These are phyloP conservation scores for Aspergillus novofumigatus DNA, from an alignment of 2,329 filamentous ascomycete species.

Conservation along the genomic window DNA sequence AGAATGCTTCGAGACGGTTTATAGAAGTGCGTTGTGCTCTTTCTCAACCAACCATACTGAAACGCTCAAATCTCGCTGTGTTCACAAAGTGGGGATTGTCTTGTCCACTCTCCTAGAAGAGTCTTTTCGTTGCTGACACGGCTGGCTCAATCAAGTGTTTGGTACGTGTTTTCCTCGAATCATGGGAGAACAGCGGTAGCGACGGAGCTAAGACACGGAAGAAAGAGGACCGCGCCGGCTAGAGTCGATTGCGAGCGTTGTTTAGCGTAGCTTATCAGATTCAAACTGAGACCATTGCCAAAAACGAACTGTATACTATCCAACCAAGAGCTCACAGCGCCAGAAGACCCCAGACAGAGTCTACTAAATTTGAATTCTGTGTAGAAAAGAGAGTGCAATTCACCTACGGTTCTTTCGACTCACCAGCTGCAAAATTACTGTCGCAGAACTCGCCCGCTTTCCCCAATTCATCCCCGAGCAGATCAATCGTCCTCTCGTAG, in stretches of 20 bases:
- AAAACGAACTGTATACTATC: background rate
- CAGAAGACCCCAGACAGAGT: background rate
- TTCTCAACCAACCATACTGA: background rate
- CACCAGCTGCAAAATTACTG: conserved; percentile 14
- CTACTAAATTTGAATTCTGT: background rate
- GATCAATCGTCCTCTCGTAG: conserved; percentile 74
- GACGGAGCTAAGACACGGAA: background rate
- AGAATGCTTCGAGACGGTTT: background rate
- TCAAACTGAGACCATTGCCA: background rate
- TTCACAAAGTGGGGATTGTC: background rate
- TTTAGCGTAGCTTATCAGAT: background rate
- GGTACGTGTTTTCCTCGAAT: background rate
- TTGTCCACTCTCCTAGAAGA: background rate
- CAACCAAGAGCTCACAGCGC: background rate
- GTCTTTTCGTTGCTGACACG: background rate
- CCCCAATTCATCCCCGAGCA: conserved; percentile 65
- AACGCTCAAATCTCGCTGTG: background rate
- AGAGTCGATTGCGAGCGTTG: background rate
- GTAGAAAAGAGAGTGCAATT: background rate
- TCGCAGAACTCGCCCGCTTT: conserved; percentile 25
- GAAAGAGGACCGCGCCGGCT: background rate
- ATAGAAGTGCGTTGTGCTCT: background rate
- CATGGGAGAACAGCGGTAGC: background rate
- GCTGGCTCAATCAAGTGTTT: background rate
- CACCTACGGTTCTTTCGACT: background rate